A percentile compares a stretch with the other conserved stretches of the same genome.
Conservation (phyloP, 768 basidiomycete genomes). For the Hebeloma cylindrosporum region DNA sequence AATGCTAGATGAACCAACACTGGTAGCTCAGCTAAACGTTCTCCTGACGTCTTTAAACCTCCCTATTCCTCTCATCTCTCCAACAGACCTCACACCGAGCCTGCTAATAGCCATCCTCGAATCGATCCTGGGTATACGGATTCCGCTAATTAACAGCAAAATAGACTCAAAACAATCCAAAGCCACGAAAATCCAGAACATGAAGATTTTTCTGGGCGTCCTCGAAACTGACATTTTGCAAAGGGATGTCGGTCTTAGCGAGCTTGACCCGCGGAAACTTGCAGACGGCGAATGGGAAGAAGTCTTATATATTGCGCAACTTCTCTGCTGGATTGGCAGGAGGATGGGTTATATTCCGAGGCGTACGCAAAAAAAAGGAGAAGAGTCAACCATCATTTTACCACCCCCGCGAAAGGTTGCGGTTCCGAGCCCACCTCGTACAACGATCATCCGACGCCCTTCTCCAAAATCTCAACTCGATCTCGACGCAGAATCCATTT, state of each 20-base stretch:
- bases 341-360: slow-evolving; percentile 33
- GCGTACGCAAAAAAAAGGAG: slow-evolving; percentile 4
- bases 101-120: slow-evolving; percentile 72
- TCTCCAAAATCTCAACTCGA: slow-evolving; percentile 22
- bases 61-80: slow-evolving; percentile 48
- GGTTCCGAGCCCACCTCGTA: background rate
- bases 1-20: slow-evolving; percentile 16
- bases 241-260: slow-evolving; percentile 61
- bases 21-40: slow-evolving; percentile 42
- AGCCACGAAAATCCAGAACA: slow-evolving; percentile 53
- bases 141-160: slow-evolving; percentile 47
- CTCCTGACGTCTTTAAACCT: slow-evolving; percentile 46
- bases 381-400: background rate
- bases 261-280: slow-evolving; percentile 63
- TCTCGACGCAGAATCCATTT: slow-evolving; percentile 27
- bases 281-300: slow-evolving; percentile 68
- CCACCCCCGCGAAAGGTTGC: background rate
- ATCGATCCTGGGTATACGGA: slow-evolving; percentile 51
- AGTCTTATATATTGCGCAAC: slow-evolving; percentile 60
- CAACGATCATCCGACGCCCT: background rate
- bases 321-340: slow-evolving; percentile 69
- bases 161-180: slow-evolving; percentile 22
- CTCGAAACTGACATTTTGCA: slow-evolving; percentile 64
- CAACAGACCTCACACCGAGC: slow-evolving; percentile 67
- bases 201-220: slow-evolving; percentile 76